phyloP scores from a whole-genome alignment of 306 rosid genomes.

The Castanea sativa region DNA sequence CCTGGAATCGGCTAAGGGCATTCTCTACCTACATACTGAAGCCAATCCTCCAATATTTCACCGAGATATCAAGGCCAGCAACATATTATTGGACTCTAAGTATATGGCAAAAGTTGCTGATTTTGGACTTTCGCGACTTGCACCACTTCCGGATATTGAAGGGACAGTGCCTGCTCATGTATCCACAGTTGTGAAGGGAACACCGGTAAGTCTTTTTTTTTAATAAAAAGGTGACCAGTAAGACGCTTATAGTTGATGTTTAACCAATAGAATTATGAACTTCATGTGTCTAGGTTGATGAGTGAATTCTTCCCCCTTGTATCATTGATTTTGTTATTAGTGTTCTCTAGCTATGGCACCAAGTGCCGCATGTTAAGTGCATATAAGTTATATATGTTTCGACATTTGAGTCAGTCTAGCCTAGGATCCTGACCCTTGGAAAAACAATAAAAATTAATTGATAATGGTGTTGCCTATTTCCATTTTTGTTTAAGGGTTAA shows the following conservation, averaged over 20 bases:
- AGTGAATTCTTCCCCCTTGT: no score
- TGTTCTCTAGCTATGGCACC: no score
- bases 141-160: slow-evolving; percentile 82
- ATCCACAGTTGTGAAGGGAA: slow-evolving; percentile 94
- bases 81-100: slow-evolving; percentile 78
- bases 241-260: slow-evolving; percentile 15
- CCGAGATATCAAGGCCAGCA: slow-evolving; percentile 92
- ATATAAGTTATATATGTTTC: no score
- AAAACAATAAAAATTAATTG: no score
- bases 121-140: slow-evolving; percentile 97
- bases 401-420: no score
- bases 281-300: not conserved
- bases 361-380: no score
- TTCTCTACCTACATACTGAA: slow-evolving; percentile 82
- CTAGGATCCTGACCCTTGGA: no score
- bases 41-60: slow-evolving; percentile 99
- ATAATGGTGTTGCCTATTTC: no score
- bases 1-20: slow-evolving; percentile 85
- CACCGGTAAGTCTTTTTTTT: not conserved
- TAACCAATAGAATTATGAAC: not conserved
- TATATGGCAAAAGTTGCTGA: slow-evolving; percentile 82
- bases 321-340: no score
- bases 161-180: slow-evolving; percentile 76
- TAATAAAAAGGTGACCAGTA: slow-evolving; percentile 38
- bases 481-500: not conserved